A percentile compares a stretch with the other conserved stretches of the same genome.
Conservation (phyloP, 345 rosid species). For the Laguncularia racemosa region DNA sequence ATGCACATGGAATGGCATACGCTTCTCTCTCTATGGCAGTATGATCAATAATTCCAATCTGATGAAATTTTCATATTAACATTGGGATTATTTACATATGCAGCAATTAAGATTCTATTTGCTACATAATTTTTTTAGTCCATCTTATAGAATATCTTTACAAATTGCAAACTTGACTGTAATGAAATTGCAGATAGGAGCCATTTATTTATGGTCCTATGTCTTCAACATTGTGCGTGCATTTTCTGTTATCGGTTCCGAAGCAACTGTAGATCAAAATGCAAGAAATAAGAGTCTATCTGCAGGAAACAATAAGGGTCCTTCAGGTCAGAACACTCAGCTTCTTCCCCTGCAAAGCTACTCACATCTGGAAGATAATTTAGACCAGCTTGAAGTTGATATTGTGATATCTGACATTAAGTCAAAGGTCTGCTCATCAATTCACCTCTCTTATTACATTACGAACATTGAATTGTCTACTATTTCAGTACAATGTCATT, state of each 20-base stretch:
- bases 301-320: conserved; percentile 5
- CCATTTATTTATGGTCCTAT: conserved; percentile 29
- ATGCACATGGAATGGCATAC: conserved; percentile 21
- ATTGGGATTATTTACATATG: not conserved
- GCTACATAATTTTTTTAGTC: not conserved
- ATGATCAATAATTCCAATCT: conserved; percentile 2
- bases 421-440: conserved; percentile 1
- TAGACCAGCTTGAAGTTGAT: conserved; percentile 1
- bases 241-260: conserved; percentile 8
- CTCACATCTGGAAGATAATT: not conserved
- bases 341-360: conserved; percentile 13
- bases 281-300: not conserved
- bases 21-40: conserved; percentile 45
- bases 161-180: not conserved
- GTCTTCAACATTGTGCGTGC: conserved; percentile 29
- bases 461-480: no score
- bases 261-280: conserved; percentile 6
- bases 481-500: no score
- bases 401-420: not conserved
- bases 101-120: no score
- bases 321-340: conserved; percentile 7
- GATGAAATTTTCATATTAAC: not conserved
- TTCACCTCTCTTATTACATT: no score
- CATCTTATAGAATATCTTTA: not conserved
- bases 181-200: conserved; percentile 25